Conservation (phyloP, 306 rosid genomes). For the Vicia villosa region DNA sequence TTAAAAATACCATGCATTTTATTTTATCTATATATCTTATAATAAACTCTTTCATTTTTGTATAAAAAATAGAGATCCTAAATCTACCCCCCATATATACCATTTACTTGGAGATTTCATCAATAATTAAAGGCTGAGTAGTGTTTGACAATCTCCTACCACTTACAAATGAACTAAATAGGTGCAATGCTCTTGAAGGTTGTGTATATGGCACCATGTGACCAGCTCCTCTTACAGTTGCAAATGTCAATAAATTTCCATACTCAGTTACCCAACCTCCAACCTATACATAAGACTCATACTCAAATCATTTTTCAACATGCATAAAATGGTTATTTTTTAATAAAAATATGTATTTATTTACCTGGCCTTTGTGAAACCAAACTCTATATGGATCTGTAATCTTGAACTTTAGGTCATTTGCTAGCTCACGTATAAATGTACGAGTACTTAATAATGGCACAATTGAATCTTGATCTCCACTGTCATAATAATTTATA, state of each 20-base stretch:
- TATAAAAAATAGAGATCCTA: too few species aligned
- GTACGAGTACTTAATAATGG: conserved; percentile 82
- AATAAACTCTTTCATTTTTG: too few species aligned
- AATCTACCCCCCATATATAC: too few species aligned
- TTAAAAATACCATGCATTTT: too few species aligned
- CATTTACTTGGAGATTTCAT: neutral
- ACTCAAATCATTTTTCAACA: neutral
- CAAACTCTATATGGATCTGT: conserved; percentile 82
- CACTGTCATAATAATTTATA: conserved; percentile 48
- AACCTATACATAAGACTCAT: conserved; percentile 40
- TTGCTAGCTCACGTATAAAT: conserved; percentile 76
- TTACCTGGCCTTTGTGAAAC: conserved; percentile 65
- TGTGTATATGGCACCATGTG: conserved; percentile 93
- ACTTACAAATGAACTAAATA: conserved; percentile 65
- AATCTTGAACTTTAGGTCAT: conserved; percentile 56
- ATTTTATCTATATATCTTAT: too few species aligned
- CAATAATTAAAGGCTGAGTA: conserved; percentile 44
- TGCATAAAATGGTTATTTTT: neutral
- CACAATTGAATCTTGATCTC: conserved; percentile 83
- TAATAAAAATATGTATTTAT: too few species aligned
- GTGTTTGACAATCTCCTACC: conserved; percentile 70
- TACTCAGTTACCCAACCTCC: conserved; percentile 87
- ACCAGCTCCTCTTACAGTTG: conserved; percentile 81
- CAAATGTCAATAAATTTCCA: conserved; percentile 74
- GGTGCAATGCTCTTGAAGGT: conserved; percentile 78